Evolutionary conservation across 805 yeast genomes (phyloP).

Genomic region (Ogataea methylovora): DNA sequence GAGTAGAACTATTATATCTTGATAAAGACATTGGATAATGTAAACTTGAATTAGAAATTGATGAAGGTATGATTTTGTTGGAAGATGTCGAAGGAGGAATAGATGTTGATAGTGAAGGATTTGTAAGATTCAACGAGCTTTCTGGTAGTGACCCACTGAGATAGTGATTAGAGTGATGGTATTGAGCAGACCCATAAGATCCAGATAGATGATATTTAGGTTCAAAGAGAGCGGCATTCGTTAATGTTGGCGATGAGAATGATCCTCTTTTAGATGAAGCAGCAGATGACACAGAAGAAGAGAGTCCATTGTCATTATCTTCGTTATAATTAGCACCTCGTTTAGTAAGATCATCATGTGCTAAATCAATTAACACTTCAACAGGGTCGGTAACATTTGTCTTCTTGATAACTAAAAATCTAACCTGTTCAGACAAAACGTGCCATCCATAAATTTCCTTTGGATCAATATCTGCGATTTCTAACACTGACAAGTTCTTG

Average conservation of each 20-base stretch:
- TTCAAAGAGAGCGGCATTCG: slow-evolving; percentile 3
- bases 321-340: slow-evolving; percentile 20
- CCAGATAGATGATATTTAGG: slow-evolving; percentile 3
- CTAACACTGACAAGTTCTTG: slow-evolving; percentile 55
- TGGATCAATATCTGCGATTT: slow-evolving; percentile 52
- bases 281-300: slow-evolving; percentile 13
- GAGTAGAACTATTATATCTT: not conserved
- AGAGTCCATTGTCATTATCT: slow-evolving; percentile 7
- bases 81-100: too few relatives aligned
- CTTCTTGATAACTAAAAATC: slow-evolving; percentile 47
- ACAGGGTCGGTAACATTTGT: slow-evolving; percentile 42
- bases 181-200: slow-evolving; percentile 14
- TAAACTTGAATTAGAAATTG: not conserved
- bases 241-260: slow-evolving; percentile 12
- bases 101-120: too few relatives aligned
- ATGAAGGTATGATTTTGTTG: not conserved
- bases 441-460: slow-evolving; percentile 65
- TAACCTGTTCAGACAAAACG: slow-evolving; percentile 41
- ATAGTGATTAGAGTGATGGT: slow-evolving; percentile 15
- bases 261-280: slow-evolving; percentile 15
- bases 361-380: slow-evolving; percentile 45
- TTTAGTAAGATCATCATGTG: slow-evolving; percentile 38
- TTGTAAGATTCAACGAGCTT: not conserved
- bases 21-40: not conserved
- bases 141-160: slow-evolving; percentile 21